Evolutionary conservation across 305 asterid genomes (phyloP).

Genomic region (Fraxinus baroniana): DNA sequence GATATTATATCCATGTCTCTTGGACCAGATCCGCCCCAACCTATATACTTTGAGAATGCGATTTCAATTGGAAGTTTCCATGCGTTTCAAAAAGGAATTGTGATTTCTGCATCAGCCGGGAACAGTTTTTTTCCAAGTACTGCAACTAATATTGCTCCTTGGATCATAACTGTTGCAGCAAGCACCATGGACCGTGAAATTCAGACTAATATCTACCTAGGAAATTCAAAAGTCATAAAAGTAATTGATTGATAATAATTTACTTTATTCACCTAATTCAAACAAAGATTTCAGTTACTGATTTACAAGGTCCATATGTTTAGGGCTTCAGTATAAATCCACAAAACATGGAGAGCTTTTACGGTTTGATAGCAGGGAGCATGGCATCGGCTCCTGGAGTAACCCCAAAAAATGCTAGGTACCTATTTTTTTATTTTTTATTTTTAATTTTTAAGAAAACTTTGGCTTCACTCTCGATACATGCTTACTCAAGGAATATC

Average conservation of each 20-base stretch:
- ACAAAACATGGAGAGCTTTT: constrained; percentile 30
- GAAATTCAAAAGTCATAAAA: constrained; percentile 43
- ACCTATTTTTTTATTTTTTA: neutral
- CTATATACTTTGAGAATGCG: constrained; percentile 32
- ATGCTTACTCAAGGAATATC: neutral
- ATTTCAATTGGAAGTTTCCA: constrained; percentile 50
- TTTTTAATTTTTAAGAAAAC: neutral
- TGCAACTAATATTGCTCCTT: constrained; percentile 30
- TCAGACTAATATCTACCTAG: constrained; percentile 36
- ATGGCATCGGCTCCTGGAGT: constrained; percentile 52
- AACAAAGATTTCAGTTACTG: constrained; percentile 18
- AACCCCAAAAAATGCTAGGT: constrained; percentile 49
- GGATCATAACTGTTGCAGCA: constrained; percentile 61
- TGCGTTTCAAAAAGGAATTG: constrained; percentile 44
- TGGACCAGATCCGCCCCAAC: constrained; percentile 37
- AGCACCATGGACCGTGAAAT: constrained; percentile 56
- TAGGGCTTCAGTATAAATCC: constrained; percentile 60
- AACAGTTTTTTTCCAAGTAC: constrained; percentile 27
- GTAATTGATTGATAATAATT: constrained; percentile 25
- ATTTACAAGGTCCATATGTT: constrained; percentile 14
- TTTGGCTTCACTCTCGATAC: neutral
- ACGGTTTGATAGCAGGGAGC: constrained; percentile 42
- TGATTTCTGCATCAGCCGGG: constrained; percentile 53
- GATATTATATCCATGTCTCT: constrained; percentile 52
- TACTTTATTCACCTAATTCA: constrained; percentile 1